Evolutionary conservation across 352 stramenopile genomes (phyloP), one percentile per base, ranked within the genome.

Genomic region (Globisporangium uncinulatum): DNA sequence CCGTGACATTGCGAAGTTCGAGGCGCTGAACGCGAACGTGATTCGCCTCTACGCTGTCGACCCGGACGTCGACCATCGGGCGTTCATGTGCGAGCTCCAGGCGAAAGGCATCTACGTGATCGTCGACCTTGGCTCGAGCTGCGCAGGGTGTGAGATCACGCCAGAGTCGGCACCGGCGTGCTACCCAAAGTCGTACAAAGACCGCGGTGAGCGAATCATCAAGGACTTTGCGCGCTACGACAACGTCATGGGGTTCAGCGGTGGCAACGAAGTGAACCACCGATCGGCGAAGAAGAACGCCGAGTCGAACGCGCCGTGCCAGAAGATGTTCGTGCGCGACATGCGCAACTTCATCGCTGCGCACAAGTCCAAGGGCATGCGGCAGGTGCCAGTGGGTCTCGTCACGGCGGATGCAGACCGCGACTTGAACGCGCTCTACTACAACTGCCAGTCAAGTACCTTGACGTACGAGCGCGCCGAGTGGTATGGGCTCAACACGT

Each of bases 71-170:
- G 56, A 66, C 6, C 80, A 90, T 57, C 77, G 87, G 69, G 81
- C 87, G 51, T 90, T 90, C 66, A 90, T 90, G 80, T 90, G 80
- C 46, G 78, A 74, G 32, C 77, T 62, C 29, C 70, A 73, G 3
- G 55, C 87, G 31, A 68, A 70, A 2, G 79, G 85, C 19, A 95
- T 96, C 61, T 89, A 92, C 57, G 83, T 71, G n/a, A 67, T 91
- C 41, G 59, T 92, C 14, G 83, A 89, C 57, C 63, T 91, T 20
- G 79, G 56, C 11, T 64, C 71, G 1, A 70, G 58, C 54, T 92
- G 82, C 45, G 49, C 71, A 48, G 63, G 67, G 55, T 92, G 82
- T 43, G 65, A 70, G 6, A 79, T 89, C 53, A 85, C 79, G 20
- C 61, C 64, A 24, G 73, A 85, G 1, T 43, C 50, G 36, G 74